Conservation (phyloP, 257 asterid species). For the Paulownia fortunei region DNA sequence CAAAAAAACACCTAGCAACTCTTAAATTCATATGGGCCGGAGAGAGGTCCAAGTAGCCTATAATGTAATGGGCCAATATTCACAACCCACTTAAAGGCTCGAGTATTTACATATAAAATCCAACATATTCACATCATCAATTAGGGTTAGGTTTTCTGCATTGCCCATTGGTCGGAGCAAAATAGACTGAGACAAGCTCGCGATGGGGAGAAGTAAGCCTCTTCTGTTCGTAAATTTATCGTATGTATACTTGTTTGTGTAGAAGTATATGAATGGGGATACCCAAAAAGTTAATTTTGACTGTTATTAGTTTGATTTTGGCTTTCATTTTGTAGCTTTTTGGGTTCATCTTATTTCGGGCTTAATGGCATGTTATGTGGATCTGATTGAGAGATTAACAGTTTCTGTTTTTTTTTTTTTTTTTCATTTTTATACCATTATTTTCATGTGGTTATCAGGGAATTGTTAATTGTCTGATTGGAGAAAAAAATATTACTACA, state of each 20-base stretch:
- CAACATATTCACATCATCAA: not conserved
- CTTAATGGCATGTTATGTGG: not conserved
- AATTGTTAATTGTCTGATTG: not conserved
- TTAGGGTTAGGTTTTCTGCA: conserved; percentile 14
- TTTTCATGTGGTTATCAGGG: not conserved
- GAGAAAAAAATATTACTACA: not conserved
- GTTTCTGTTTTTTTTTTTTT: not conserved
- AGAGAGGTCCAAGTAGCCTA: not conserved
- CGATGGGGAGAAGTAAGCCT: conserved; percentile 35
- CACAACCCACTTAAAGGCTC: not conserved
- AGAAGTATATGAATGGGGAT: not conserved
- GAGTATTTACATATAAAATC: not conserved
- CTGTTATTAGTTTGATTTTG: not conserved
- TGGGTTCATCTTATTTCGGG: not conserved
- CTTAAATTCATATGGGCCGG: not conserved
- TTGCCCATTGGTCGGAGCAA: not conserved
- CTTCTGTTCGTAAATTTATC: not conserved
- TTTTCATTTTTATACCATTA: not conserved
- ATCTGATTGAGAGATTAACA: not conserved
- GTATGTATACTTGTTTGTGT: not conserved
- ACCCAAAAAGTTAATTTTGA: not conserved
- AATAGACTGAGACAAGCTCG: not conserved
- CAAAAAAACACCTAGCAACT: not conserved
- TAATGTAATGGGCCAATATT: not conserved
- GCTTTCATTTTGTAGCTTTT: not conserved